Base-by-base conservation (phyloP, 306 rosid genomes). In the Malus asiatica region DNA sequence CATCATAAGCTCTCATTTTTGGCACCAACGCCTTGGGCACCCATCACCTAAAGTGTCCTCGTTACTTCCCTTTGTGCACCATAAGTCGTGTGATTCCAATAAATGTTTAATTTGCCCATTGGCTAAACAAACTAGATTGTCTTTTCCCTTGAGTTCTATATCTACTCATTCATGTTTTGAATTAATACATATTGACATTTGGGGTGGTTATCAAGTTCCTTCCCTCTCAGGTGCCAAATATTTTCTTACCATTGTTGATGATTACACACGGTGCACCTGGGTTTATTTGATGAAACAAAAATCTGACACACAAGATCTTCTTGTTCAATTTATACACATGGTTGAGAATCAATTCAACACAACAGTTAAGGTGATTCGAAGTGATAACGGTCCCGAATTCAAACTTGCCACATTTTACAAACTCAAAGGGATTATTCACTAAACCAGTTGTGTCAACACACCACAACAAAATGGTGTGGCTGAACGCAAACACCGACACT, bases 1-100 rank as follows among this genome's bases (percentile, higher is more conserved):
- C 42, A 6, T 9, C 42, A 6, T 38, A 2, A 0, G 0, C 9
- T 1, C 42, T 38, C 0, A 0, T 5, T 6, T 38, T 38, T 38
- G 9, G 42, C 42, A 38, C 42, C 42, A 38, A 38, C 9, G 42
- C 42, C 9, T 38, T 38, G 42, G 59, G 59, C 59, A 53, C 5
- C 51, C 5, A 45, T 45, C 51, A 45, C 51, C 2, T 45, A 45
- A 45, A 38, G 9, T 38, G 42, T 38, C 42, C 42, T 0, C 1
- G 42, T 38, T 38, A 6, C 1, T 38, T 38, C 16, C 16, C 2
- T 45, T 45, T 45, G 0, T 3, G 51, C 0, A 3, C 2, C 12
- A 12, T 45, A 45, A 45, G 12, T 5, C 60, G 4, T 53, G 11
- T 19, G 60, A 53, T 53, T 19, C 60, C 11, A 19, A 7, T 53